Evolutionary conservation across 2,329 filamentous ascomycete species (phyloP), one percentile per base, ranked within the genome.

Genomic region (Aspergillus vadensis): DNA sequence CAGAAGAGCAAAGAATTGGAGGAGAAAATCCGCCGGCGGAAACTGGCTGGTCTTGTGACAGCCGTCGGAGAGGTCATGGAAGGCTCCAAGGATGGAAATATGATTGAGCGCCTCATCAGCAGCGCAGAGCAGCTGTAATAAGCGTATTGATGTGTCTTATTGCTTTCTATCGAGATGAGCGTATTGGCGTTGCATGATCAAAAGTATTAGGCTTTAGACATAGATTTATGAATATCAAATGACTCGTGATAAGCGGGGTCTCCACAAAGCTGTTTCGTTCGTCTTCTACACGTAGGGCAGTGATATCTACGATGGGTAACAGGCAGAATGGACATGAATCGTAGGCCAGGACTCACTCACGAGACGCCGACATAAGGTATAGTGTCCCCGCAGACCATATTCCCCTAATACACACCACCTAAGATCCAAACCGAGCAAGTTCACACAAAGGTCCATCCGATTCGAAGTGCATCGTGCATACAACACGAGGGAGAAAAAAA

Each of bases 1-100:
- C 79, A 81, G 50, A 95, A 96, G 78, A 96, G 91, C 62, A 81
- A 81, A 41, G 88, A 94, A 75, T 79, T 99, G 76, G 95, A 99
- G 77, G 83, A 87, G 55, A 85, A 88, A 65, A 86, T 92, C 67
- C 85, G 82, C 66, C 80, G 80, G 63, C 86, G 88, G 63, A 85
- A 86, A 62, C 72, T 96, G 44, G 80, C 66, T 41, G 72, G 71
- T 27, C 64, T 77, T 54, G 62, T 67, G 8, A 67, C 59, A 36
- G 62, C 69, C 53, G 67, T 79, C 63, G 68, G 69, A 32, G 69
- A 66, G 8, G 61, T 76, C 38, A 63, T 75, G 43, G 56, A 60
- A 9, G 63, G 56, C 17, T 54, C 60, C 15, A 54, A 21, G 12
- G 62, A 68, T 32, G 70, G 71, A 17, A 60, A 47, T 5, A 61